Base-by-base conservation (phyloP, 2,329 filamentous ascomycete species). In the Fragosphaeria purpurea region DNA sequence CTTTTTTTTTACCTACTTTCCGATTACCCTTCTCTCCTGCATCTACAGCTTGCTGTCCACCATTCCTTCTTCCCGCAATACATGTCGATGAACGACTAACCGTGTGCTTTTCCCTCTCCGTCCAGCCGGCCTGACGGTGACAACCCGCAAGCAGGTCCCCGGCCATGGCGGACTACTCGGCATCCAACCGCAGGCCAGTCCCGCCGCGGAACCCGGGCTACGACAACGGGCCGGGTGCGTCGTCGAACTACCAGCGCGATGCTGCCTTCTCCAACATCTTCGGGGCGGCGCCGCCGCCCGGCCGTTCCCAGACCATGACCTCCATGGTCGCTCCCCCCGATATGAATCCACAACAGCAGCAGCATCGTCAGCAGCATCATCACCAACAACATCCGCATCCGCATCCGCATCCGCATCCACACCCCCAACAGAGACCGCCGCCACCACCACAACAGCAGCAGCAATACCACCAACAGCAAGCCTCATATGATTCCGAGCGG, bases 251-350 rank as follows among this genome's bases (percentile, higher is more conserved):
- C 62, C 87, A 93, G 70, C 85, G 93, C 70, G 90, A 98, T 79
- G 88, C 88, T 59, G 93, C 91, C 58, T 98, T 94, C 68, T 88
- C 86, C 58, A 91, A 91, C 70, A 97, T 97, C 64, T 98, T 97
- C 66, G 93, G 91, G 59, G 83, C 82, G 57, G 79, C 87, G 57
- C 89, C 88, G 57, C 88, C 88, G 44, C 81, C 87, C 44, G 91
- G 91, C 52, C 85, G 93, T 66, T 94, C 90, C 52, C 90, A 96
- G 63, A 96, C 91, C 32, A 96, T 97, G 89, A 93, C 84, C 56
- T 89, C 86, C 50, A 83, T 88, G 57, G 77, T 22, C 22, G 22
- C 69, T 53, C 80, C 79, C 50, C 69, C 73, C 46, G 66, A 71
- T 60, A 71, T 73, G 65, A 70, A 70, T 60, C 73, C 77, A 53